Base-by-base conservation (phyloP, 345 rosid genomes). In the Acer campestre region DNA sequence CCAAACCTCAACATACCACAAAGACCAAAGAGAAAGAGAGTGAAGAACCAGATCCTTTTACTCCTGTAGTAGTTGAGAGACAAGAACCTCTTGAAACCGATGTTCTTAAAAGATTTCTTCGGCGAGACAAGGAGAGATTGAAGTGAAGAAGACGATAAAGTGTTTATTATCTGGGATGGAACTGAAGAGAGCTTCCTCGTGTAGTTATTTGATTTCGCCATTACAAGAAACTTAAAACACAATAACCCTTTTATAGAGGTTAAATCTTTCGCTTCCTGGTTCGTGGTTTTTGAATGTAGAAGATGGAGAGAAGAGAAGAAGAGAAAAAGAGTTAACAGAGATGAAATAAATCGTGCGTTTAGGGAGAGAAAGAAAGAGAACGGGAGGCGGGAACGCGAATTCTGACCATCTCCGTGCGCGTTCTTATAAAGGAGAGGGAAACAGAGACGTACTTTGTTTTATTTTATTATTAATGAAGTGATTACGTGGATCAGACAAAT, bases 81-180 rank as follows among this genome's bases (percentile, higher is more conserved):
- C 61, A 80, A 76, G 75, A 82, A 76, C 67, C 55, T 87, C 71
- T 23, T 42, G 42, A 48, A 59, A 70, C 46, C 63, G 42, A 6
- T 67, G 46, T 11, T 83, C 74, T 83, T 80, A 53, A 88, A 75
- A 35, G 89, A 68, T 73, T 75, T 76, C 70, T 87, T 94, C 9
- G 94, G 92, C 7, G 98, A 89, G 59, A 90, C 82, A 49, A 93
- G 88, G 68, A 91, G 90, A 25, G 87, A 80, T 35, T 88, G 89
- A 64, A 88, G 81, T 20, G 94, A 88, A 66, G 90, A 87, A 69
- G 94, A 92, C n/a, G 95, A 86, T 23, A 87, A 68, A 22, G 89
- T 81, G 65, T 77, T 85, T 40, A 88, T 89, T 70, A 89, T 84
- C 78, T 84, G 91, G 74, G 91, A 83, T 23, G 91, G 90, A 35